Conservation (phyloP, 2,329 filamentous ascomycete species). For the Cadophora sp. region DNA sequence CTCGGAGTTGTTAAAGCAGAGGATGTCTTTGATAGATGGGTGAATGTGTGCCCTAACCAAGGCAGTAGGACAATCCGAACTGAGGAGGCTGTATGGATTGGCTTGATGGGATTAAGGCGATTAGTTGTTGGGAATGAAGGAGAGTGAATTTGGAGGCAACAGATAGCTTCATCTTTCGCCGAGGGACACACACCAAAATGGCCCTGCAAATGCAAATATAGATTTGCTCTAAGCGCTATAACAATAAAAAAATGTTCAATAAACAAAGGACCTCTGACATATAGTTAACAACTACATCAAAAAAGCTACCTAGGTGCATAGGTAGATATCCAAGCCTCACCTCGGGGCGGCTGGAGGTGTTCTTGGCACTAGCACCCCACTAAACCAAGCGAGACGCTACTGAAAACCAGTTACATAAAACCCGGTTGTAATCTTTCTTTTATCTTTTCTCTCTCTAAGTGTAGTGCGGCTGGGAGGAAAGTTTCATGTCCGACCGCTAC, state of each 20-base stretch:
- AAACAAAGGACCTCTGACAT: too few relatives aligned
- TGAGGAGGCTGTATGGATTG: conserved; percentile 83
- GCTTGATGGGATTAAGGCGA: conserved; percentile 70
- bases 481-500: not conserved
- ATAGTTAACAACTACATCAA: too few relatives aligned
- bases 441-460: conserved; percentile 60
- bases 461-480: conserved; percentile 46
- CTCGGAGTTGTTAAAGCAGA: conserved; percentile 66
- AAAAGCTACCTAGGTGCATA: too few relatives aligned
- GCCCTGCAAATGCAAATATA: too few relatives aligned
- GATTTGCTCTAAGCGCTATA: too few relatives aligned
- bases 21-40: conserved; percentile 83
- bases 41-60: conserved; percentile 81
- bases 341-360: too few relatives aligned
- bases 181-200: too few relatives aligned
- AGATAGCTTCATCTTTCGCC: too few relatives aligned
- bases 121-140: conserved; percentile 50
- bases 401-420: too few relatives aligned
- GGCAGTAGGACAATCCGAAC: conserved; percentile 84
- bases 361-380: not conserved
- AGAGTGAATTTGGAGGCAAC: not conserved
- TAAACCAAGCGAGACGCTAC: conserved; percentile 6
- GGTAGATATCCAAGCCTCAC: too few relatives aligned
- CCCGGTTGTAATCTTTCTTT: too few relatives aligned
- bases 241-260: too few relatives aligned